A percentile compares a stretch with the other conserved stretches of the same genome.
Conservation (phyloP, 257 asterid species). For the Ajuga chamaepitys region DNA sequence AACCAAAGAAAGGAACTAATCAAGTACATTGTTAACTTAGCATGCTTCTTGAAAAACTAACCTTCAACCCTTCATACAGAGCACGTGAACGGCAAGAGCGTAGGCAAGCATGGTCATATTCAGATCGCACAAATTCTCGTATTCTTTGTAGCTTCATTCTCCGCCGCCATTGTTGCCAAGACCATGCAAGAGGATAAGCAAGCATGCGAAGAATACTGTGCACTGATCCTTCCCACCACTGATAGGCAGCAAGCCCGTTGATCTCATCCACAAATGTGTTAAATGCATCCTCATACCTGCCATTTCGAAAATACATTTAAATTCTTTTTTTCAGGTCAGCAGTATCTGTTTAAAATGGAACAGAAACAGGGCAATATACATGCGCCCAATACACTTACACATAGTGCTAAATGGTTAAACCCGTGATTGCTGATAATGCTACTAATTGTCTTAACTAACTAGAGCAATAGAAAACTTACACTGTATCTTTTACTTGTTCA, state of each 20-base stretch:
- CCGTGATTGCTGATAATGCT: background rate
- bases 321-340: background rate
- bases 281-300: constrained; percentile 88
- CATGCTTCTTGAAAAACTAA: constrained; percentile 24
- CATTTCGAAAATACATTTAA: constrained; percentile 11
- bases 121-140: constrained; percentile 96
- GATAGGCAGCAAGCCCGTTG: constrained; percentile 79
- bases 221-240: constrained; percentile 99
- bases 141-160: constrained; percentile 78
- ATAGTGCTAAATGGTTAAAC: background rate
- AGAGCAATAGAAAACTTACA: constrained; percentile 48
- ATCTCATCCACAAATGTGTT: constrained; percentile 86
- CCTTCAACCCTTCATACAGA: constrained; percentile 95
- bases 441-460: background rate
- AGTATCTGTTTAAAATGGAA: background rate
- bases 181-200: constrained; percentile 95
- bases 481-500: constrained; percentile 82
- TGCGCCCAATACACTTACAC: no score
- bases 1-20: background rate
- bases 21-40: constrained; percentile 3
- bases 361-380: background rate
- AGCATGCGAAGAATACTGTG: constrained; percentile 69
- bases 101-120: constrained; percentile 95
- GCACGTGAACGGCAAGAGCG: constrained; percentile 99
- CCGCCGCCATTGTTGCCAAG: constrained; percentile 98